A percentile compares a stretch with the other conserved stretches of the same genome.
Evolutionary conservation across 1,284 basidiomycete species (phyloP).

Genomic region (Malassezia vespertilionis): DNA sequence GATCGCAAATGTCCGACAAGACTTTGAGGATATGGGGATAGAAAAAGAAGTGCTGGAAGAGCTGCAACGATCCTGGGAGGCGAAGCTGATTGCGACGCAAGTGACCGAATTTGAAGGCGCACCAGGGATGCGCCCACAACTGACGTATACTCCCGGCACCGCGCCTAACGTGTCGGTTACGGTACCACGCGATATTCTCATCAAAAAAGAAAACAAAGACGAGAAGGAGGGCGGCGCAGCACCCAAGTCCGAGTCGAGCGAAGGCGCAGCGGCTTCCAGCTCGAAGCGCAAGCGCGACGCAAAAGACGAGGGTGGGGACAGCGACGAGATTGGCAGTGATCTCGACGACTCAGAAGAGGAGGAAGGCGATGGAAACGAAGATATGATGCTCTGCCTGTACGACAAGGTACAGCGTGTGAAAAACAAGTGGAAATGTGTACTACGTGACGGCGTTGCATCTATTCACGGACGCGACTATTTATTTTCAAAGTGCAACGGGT

Average conservation of each 20-base stretch:
- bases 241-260: constrained; percentile 22
- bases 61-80: constrained; percentile 85
- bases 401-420: constrained; percentile 97
- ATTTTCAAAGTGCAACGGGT: constrained; percentile 75
- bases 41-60: constrained; percentile 79
- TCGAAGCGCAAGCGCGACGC: constrained; percentile 43
- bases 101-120: constrained; percentile 81
- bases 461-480: constrained; percentile 94
- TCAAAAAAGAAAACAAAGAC: not conserved
- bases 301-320: constrained; percentile 45
- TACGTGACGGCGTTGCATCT: constrained; percentile 96
- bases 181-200: not conserved
- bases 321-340: constrained; percentile 88
- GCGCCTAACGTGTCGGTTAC: not conserved
- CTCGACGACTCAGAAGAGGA: constrained; percentile 76
- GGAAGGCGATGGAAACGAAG: constrained; percentile 53
- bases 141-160: not conserved
- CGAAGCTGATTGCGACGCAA: constrained; percentile 76
- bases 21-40: constrained; percentile 95
- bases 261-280: constrained; percentile 14
- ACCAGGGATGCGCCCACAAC: constrained; percentile 1
- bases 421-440: constrained; percentile 99
- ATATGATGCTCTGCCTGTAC: constrained; percentile 96
- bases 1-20: constrained; percentile 70
- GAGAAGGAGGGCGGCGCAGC: constrained; percentile 16